phyloP scores from a whole-genome alignment of 495 filamentous ascomycete species.

The Arthonia radiata region DNA sequence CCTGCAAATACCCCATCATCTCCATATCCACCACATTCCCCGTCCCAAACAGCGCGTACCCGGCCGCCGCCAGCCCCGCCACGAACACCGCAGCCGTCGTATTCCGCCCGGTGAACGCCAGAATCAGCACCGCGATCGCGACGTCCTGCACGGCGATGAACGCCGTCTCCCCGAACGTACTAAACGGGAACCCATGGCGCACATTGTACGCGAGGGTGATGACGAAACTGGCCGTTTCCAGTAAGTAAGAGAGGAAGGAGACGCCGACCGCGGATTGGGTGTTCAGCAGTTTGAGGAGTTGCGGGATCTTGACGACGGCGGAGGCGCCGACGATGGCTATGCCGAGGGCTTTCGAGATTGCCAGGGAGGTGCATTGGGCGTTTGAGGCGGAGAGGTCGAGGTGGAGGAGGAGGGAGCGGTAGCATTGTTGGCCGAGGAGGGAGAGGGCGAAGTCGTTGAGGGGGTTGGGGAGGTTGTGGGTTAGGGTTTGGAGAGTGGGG shows the following conservation, averaged over 20 bases:
- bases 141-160: constrained; percentile 82
- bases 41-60: constrained; percentile 42
- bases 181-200: constrained; percentile 77
- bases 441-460: constrained; percentile 49
- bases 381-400: constrained; percentile 43
- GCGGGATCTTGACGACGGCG: constrained; percentile 85
- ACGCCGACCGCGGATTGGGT: constrained; percentile 61
- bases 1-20: constrained; percentile 53
- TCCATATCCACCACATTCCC: constrained; percentile 39
- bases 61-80: constrained; percentile 39
- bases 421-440: constrained; percentile 62
- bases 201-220: constrained; percentile 77
- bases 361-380: constrained; percentile 51
- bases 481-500: constrained; percentile 44
- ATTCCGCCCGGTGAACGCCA: constrained; percentile 45
- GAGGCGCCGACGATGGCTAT: constrained; percentile 76
- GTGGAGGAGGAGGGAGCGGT: constrained; percentile 56
- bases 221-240: constrained; percentile 67
- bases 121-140: constrained; percentile 56
- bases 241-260: constrained; percentile 68
- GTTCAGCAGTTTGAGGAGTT: constrained; percentile 69
- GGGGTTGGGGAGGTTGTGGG: constrained; percentile 51
- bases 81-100: constrained; percentile 45
- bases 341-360: constrained; percentile 74
- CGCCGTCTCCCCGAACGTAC: constrained; percentile 84